Base-by-base conservation (phyloP, 2,329 filamentous ascomycete species). In the Pseudogymnoascus destructans region DNA sequence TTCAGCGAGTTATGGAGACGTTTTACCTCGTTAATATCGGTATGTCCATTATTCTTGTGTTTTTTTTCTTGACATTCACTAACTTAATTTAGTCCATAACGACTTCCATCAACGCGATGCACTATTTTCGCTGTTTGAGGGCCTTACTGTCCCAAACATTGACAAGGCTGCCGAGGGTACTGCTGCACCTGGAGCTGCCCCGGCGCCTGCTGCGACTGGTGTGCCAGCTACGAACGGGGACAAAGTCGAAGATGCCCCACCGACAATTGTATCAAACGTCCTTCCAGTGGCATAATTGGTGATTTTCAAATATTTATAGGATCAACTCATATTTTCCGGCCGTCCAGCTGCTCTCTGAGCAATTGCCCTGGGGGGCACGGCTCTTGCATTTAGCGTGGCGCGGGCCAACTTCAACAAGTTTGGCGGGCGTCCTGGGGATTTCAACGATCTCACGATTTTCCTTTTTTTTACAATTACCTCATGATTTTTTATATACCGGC, bases 21-120 rank as follows among this genome's bases (percentile, higher is more conserved):
- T 98, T 92, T 90, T 92, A 90, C 69, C 77, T 98, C 60, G 81
- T 98, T 65, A 98, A 98, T 69, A 95, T 98, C 66, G 89, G 88
- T 91, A 76, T 75, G 84, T 71, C 59, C 6, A 52, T 19, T 0
- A 30, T 3, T 59, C 42, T 54, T 36, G 30, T 13, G 19, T 33
- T 4, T 3, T 19, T 8, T 33, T 5, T 2, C 13, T 5, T 36
- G 8, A 70, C 61, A 70, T 36, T 23, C 9, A 15, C 54, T 57
- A n/a, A 33, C 15, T 30, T 15, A 49, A n/a, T 21, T 17, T 63
- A 91, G 93, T 98, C 25, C 90, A 98, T 76, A 98, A 98, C 69
- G 90, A 98, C 71, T 98, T 98, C 83, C 89, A 95, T 70, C 79
- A 89, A 66, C 82, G 82, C 58, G 79, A 82, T 57, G 85, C 84